A percentile compares a stretch with the other conserved stretches of the same genome.
These are phyloP conservation scores for Chenopodium berlandieri DNA, from an alignment of 148 eudicot genomes.

Conservation along the genomic window DNA sequence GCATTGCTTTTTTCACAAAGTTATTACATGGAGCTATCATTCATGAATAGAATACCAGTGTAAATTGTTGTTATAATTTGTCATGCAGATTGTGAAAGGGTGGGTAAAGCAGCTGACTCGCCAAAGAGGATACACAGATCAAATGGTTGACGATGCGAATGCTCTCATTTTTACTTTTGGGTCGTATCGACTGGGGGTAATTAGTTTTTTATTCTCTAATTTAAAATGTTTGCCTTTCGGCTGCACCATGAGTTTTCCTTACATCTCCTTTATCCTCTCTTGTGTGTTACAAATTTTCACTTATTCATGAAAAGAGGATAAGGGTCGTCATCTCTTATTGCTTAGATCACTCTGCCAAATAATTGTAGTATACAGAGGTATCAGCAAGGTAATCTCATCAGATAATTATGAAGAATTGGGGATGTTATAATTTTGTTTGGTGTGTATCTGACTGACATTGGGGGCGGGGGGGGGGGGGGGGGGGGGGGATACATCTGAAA, in stretches of 20 bases:
- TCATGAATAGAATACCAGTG: not conserved
- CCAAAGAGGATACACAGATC: constrained; percentile 76
- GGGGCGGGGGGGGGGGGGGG: not conserved
- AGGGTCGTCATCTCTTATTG: not conserved
- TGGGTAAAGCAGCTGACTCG: constrained; percentile 91
- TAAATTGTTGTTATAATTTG: constrained; percentile 7
- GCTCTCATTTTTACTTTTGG: constrained; percentile 85
- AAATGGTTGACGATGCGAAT: constrained; percentile 92
- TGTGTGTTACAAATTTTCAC: not conserved
- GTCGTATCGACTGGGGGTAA: constrained; percentile 87
- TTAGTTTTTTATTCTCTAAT: not conserved
- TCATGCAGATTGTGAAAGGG: constrained; percentile 61
- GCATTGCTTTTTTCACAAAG: not conserved
- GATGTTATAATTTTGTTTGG: not conserved
- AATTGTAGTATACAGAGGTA: not conserved
- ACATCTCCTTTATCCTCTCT: not conserved
- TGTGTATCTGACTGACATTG: not conserved
- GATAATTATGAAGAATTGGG: not conserved
- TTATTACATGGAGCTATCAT: not conserved
- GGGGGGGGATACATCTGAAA: not conserved
- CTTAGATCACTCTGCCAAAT: not conserved
- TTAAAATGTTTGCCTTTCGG: not conserved
- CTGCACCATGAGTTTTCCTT: not conserved
- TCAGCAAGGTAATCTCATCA: not conserved
- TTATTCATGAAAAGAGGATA: not conserved